These are phyloP conservation scores for Solanum chacoense DNA, from an alignment of 305 asterid genomes.

Conservation along the genomic window DNA sequence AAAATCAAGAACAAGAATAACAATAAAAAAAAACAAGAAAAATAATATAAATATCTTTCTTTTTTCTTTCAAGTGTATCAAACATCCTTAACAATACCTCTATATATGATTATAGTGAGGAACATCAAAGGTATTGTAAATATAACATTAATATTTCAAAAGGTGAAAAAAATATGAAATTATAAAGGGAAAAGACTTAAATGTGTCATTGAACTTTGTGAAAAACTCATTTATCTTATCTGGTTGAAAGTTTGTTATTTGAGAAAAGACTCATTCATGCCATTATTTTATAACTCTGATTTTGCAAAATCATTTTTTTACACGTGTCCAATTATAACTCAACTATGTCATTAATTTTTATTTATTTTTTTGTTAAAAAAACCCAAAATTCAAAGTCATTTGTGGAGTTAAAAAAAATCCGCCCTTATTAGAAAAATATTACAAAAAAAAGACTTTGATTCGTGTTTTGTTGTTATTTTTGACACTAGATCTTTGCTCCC, in stretches of 20 bases:
- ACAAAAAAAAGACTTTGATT: neutral
- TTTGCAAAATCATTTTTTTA: too few relatives aligned
- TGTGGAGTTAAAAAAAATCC: neutral
- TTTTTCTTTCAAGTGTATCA: neutral
- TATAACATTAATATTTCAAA: neutral
- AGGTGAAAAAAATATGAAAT: neutral
- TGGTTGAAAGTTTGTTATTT: too few relatives aligned
- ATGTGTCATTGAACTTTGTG: neutral
- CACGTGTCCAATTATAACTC: neutral
- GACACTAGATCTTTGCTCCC: neutral
- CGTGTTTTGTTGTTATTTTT: neutral
- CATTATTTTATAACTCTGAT: neutral
- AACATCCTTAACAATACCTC: neutral
- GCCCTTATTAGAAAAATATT: neutral
- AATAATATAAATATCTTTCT: neutral
- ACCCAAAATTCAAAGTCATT: neutral
- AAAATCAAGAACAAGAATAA: neutral
- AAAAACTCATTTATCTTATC: too few relatives aligned
- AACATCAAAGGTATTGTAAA: neutral
- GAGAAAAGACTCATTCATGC: too few relatives aligned
- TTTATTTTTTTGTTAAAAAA: too few relatives aligned
- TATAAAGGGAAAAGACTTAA: neutral
- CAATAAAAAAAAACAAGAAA: neutral
- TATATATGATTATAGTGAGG: neutral
- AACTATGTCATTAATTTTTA: neutral